Conservation (phyloP, 148 eudicot genomes). For the Simmondsia chinensis region DNA sequence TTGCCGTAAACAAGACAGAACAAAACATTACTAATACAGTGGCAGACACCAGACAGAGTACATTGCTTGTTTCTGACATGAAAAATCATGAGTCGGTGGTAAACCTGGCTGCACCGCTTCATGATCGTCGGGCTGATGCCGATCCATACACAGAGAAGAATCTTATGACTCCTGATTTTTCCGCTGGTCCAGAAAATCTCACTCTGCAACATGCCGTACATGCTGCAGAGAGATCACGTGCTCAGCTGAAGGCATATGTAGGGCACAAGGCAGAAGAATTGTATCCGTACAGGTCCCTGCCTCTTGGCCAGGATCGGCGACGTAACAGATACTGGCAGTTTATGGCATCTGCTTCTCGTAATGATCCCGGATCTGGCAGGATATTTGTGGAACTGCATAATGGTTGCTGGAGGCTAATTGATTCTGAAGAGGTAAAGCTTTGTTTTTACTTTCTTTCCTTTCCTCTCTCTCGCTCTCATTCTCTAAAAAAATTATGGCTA, state of each 20-base stretch:
- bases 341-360: slow-evolving; percentile 51
- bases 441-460: not conserved
- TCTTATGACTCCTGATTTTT: slow-evolving; percentile 23
- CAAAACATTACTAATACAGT: slow-evolving; percentile 12
- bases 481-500: no score
- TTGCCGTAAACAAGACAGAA: slow-evolving; percentile 34
- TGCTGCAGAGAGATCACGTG: slow-evolving; percentile 63
- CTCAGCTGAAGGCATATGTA: slow-evolving; percentile 66
- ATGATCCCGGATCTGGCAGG: slow-evolving; percentile 86
- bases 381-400: slow-evolving; percentile 62
- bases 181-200: slow-evolving; percentile 39
- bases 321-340: slow-evolving; percentile 89
- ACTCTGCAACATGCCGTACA: slow-evolving; percentile 43
- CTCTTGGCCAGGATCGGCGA: slow-evolving; percentile 90
- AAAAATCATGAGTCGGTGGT: slow-evolving; percentile 23
- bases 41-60: slow-evolving; percentile 37
- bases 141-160: slow-evolving; percentile 28
- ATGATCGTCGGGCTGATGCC: slow-evolving; percentile 22
- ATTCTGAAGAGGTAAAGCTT: slow-evolving; percentile 59
- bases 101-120: slow-evolving; percentile 15
- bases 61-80: slow-evolving; percentile 24
- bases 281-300: slow-evolving; percentile 84
- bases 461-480: not conserved
- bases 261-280: slow-evolving; percentile 79
- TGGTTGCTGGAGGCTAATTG: slow-evolving; percentile 85